phyloP scores from a whole-genome alignment of 352 stramenopile species.

The Phytophthora idaei region DNA sequence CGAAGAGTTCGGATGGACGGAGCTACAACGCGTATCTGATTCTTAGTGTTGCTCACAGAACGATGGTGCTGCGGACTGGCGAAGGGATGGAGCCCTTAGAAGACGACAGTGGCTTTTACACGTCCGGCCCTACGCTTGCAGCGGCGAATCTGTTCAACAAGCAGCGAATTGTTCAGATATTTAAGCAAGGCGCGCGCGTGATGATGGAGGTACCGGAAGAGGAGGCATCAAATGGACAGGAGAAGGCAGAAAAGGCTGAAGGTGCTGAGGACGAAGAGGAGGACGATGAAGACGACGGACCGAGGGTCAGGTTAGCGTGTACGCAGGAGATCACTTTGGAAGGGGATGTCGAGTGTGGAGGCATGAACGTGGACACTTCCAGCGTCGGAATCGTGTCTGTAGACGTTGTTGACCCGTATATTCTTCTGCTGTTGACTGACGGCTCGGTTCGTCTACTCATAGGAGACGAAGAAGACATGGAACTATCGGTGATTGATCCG shows the following conservation, averaged over 20 bases:
- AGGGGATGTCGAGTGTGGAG: conserved; percentile 77
- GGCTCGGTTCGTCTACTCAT: conserved; percentile 81
- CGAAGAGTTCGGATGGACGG: conserved; percentile 54
- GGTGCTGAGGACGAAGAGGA: conserved; percentile 35
- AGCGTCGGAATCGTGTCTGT: conserved; percentile 83
- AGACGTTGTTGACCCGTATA: conserved; percentile 85
- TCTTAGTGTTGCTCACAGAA: conserved; percentile 78
- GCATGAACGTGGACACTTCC: conserved; percentile 82
- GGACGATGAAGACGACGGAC: conserved; percentile 63
- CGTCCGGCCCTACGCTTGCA: conserved; percentile 75
- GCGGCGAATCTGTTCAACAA: conserved; percentile 83
- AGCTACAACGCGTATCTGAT: conserved; percentile 85
- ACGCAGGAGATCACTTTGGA: conserved; percentile 87
- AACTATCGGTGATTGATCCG: conserved; percentile 81
- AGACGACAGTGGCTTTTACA: conserved; percentile 86
- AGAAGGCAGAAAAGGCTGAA: conserved; percentile 23
- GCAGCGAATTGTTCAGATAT: conserved; percentile 87
- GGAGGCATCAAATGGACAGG: conserved; percentile 23
- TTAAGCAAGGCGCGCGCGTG: conserved; percentile 81
- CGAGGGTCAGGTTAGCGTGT: conserved; percentile 71
- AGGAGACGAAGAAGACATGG: conserved; percentile 82
- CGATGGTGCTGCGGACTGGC: conserved; percentile 85
- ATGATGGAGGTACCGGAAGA: conserved; percentile 77
- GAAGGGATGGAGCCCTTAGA: conserved; percentile 87
- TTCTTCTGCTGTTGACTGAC: conserved; percentile 81